phyloP scores from a whole-genome alignment of 768 basidiomycete species.

The Grammothele lineata region DNA sequence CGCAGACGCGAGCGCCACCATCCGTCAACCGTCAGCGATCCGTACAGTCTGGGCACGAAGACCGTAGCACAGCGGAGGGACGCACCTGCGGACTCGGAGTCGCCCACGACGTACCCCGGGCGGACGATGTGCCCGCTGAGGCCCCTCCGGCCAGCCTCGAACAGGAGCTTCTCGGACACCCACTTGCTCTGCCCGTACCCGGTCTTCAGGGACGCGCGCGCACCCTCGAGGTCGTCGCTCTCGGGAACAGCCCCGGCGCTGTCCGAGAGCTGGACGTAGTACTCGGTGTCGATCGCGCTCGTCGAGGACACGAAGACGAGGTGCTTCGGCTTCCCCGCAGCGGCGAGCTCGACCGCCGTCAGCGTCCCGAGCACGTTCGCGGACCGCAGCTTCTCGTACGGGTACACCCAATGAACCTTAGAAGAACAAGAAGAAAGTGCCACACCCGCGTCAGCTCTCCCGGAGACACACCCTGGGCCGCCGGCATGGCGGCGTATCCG shows the following conservation, averaged over 20 bases:
- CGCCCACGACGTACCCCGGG: conserved; percentile 95
- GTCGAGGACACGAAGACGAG: conserved; percentile 94
- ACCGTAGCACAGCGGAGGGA: not conserved
- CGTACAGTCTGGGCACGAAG: not conserved
- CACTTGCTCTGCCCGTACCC: conserved; percentile 99
- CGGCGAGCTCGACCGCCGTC: conserved; percentile 76
- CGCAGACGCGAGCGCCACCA: conserved; percentile 5
- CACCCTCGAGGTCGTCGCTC: conserved; percentile 84
- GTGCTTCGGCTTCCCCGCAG: conserved; percentile 66
- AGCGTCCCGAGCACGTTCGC: conserved; percentile 93
- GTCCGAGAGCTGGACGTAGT: conserved; percentile 87
- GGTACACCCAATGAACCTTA: conserved; percentile 98
- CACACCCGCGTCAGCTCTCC: not conserved
- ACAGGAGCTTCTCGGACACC: conserved; percentile 93
- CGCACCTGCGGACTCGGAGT: conserved; percentile 82
- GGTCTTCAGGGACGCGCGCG: conserved; percentile 67
- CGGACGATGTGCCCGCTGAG: conserved; percentile 83
- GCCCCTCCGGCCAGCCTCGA: conserved; percentile 87
- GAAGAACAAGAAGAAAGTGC: not conserved
- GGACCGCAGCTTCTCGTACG: conserved; percentile 87
- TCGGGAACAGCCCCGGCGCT: conserved; percentile 74
- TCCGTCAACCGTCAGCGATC: conserved; percentile 1
- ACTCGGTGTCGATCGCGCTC: conserved; percentile 87
- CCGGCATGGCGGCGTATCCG: too few species aligned
- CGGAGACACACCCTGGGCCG: not conserved